Evolutionary conservation across 169 alveolate genomes (phyloP).

Genomic region (Nephromyces sp.): DNA sequence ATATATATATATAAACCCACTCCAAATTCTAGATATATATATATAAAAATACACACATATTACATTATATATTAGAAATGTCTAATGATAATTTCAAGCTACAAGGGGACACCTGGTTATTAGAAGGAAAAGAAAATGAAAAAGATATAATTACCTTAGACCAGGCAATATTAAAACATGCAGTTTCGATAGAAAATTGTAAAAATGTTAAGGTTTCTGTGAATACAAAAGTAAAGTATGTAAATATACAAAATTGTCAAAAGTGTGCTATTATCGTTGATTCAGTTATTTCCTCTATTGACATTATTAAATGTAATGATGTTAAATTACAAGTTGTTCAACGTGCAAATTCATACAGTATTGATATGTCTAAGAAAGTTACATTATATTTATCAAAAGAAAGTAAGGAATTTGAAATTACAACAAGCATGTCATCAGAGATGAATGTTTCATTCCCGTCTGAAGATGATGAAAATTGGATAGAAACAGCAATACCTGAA

Average conservation of each 20-base stretch:
- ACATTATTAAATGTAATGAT: constrained; percentile 42
- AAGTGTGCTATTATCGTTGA: background rate
- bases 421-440: constrained; percentile 49
- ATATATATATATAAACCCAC: too few relatives aligned
- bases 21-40: too few relatives aligned
- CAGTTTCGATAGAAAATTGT: background rate
- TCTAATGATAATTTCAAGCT: too few relatives aligned
- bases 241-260: background rate
- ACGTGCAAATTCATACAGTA: constrained; percentile 35
- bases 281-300: constrained; percentile 48
- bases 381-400: constrained; percentile 38
- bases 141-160: background rate
- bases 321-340: constrained; percentile 44
- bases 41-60: too few relatives aligned
- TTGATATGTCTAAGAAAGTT: constrained; percentile 46
- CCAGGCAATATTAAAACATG: background rate
- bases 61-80: too few relatives aligned
- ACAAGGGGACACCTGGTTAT: background rate
- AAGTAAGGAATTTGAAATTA: constrained; percentile 40
- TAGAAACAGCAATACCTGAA: constrained; percentile 48
- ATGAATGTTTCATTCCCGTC: constrained; percentile 43
- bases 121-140: background rate
- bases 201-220: background rate
- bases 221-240: background rate
- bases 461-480: constrained; percentile 45